Base-by-base conservation (phyloP, 257 asterid genomes). In the Gentiana straminea region DNA sequence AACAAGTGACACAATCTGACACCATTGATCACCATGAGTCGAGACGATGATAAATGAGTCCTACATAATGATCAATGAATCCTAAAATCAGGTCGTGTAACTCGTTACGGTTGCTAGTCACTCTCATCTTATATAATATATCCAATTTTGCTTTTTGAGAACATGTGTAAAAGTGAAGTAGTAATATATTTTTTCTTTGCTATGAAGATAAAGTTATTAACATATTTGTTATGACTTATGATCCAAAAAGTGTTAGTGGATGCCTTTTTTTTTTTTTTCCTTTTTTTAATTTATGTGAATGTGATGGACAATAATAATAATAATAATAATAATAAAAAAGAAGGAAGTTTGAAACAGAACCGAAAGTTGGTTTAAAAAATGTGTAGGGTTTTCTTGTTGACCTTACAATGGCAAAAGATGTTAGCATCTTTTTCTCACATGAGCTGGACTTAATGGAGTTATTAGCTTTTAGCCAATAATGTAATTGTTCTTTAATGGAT, bases 361-460 rank as follows among this genome's bases (percentile, higher is more conserved):
- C 71, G 53, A n/a, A 46, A 35, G 36, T 59, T 53, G 8, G 37
- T 33, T 5, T 36, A 35, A 39, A 39, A 37, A 51, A 41, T 60
- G 41, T 54, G 33, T 32, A 47, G 66, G 52, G 24, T 39, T 48
- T 44, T 33, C 50, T 13, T 56, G 39, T 50, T 61, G 71, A 65
- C 61, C 58, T 41, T 50, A 41, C 33, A 43, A 46, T 51, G 62
- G 35, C 50, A 41, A 41, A 44, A 45, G 59, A 35, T 49, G 62
- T 71, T 4, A 3, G 46, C 46, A 5, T 41, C 9, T 24, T 24
- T 70, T 47, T 51, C 45, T 51, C 64, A 51, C 62, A 34, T 70
- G 72, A 61, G 53, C 62, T 33, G 64, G 37, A 43, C 43, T 63
- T 37, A 35, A 35, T 52, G 49, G 48, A 65, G 49, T 61, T 66